Percentiles rank a stretch among this genome's conserved stretches.
phyloP scores from a whole-genome alignment of 176 grass and related monocot genomes.

The Oryza brachyantha region DNA sequence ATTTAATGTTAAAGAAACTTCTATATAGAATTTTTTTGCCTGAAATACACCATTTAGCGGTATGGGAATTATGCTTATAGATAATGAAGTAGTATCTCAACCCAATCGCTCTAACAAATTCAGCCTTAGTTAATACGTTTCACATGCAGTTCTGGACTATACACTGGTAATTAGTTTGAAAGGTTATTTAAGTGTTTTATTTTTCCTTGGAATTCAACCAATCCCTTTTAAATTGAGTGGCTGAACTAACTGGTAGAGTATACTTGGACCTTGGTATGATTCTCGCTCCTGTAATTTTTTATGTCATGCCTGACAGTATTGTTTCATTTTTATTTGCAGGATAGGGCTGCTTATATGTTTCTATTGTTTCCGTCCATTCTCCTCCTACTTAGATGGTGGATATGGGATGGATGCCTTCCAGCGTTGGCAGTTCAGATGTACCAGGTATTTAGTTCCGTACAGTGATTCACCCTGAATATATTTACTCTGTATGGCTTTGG shows the following conservation, averaged over 20 bases:
- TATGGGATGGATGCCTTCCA: conserved; percentile 90
- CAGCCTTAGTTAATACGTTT: too few relatives aligned
- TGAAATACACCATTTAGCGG: too few relatives aligned
- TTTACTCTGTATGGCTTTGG: background rate
- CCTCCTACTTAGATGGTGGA: conserved; percentile 74
- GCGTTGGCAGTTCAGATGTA: conserved; percentile 90
- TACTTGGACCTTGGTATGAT: conserved; percentile 9
- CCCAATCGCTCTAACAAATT: too few relatives aligned
- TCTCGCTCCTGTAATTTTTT: background rate
- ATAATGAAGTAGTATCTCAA: too few relatives aligned
- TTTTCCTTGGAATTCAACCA: background rate
- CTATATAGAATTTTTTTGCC: too few relatives aligned
- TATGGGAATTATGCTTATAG: too few relatives aligned
- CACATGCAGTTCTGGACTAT: background rate
- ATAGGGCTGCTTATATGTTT: conserved; percentile 90
- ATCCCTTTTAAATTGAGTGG: background rate
- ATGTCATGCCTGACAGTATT: background rate
- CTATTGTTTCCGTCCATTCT: conserved; percentile 86
- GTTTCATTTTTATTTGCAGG: conserved; percentile 51
- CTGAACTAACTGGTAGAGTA: background rate
- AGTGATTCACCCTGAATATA: conserved; percentile 7
- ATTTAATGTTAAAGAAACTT: too few relatives aligned
- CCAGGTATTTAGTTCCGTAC: conserved; percentile 53
- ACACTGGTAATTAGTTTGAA: background rate
- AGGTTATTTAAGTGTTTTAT: background rate